Evolutionary conservation across 257 asterid species (phyloP), one percentile per base, ranked within the genome.

Genomic region (Plectranthus barbatus): DNA sequence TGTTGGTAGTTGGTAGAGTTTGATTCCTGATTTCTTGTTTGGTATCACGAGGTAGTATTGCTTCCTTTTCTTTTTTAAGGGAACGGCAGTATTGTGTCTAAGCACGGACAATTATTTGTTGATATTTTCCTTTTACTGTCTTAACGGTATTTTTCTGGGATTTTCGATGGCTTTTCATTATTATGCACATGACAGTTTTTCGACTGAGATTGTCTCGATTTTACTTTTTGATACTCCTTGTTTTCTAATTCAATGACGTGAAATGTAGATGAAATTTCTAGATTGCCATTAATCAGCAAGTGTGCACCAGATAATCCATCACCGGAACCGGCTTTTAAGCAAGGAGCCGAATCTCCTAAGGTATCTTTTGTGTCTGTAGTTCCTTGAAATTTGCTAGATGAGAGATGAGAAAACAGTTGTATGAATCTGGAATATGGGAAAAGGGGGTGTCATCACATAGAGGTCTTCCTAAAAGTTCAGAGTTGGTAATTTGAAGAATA

Each of bases 261-360:
- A 60, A 73, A 48, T 54, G 62, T 60, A 88, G 93, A 66, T 67
- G 82, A 72, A 56, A 37, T 47, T 31, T 71, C 77, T 47, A 72
- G 80, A 72, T 53, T 57, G 17, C 21, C 40, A 12, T 42, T 65
- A 6, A 57, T 71, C 49, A 53, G 78, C 63, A 79, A 80, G 65
- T 70, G 81, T 62, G 64, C 62, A 23, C 64, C 76, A 3, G 84
- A 72, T 69, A 66, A 74, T 68, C 26, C 62, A 18, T 65, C 78
- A 11, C 66, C 75, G 4, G 80, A 74, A 10, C 15, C 49, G 46
- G 76, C 83, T 62, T 60, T 80, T 26, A 55, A 58, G 68, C 51
- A 61, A 39, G 74, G 66, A 56, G 18, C 71, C 1, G 77, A 60
- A 62, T 50, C 76, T 13, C 62, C 82, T 24, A 63, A 78, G 87